Conservation (phyloP, 306 rosid genomes). For the Prunus armeniaca region DNA sequence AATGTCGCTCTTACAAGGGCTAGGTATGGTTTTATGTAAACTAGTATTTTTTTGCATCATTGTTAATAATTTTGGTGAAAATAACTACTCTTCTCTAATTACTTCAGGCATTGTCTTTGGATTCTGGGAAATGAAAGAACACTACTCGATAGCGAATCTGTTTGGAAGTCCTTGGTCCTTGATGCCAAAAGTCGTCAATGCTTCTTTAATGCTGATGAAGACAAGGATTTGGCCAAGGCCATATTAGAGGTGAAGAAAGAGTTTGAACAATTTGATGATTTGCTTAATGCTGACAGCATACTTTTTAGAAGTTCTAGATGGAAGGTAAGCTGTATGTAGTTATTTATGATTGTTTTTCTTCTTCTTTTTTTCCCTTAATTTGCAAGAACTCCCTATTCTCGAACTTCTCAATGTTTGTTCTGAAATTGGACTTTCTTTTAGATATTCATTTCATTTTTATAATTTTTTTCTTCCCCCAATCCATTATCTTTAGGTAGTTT, state of each 20-base stretch:
- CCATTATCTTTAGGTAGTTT: slow-evolving; percentile 43
- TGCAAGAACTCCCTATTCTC: neutral
- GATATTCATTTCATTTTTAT: neutral
- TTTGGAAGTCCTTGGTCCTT: slow-evolving; percentile 54
- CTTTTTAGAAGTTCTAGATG: slow-evolving; percentile 60
- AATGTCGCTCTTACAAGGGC: slow-evolving; percentile 93
- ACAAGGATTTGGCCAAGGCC: slow-evolving; percentile 52
- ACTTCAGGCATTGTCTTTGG: slow-evolving; percentile 69
- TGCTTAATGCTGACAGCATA: slow-evolving; percentile 50
- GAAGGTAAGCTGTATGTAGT: slow-evolving; percentile 49
- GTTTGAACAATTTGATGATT: slow-evolving; percentile 61
- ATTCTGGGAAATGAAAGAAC: slow-evolving; percentile 68
- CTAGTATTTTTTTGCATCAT: neutral
- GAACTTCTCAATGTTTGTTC: neutral
- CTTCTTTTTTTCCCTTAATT: neutral
- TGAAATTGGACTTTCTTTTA: neutral
- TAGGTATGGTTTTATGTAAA: slow-evolving; percentile 37
- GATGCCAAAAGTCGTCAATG: slow-evolving; percentile 60
- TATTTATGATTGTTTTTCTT: neutral
- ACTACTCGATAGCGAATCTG: slow-evolving; percentile 34
- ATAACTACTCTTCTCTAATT: slow-evolving; percentile 8
- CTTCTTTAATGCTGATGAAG: slow-evolving; percentile 68
- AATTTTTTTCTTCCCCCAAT: neutral
- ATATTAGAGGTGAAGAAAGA: slow-evolving; percentile 58
- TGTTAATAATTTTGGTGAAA: neutral